These are phyloP conservation scores for Linum usitatissimum DNA, from an alignment of 345 rosid species.

Conservation along the genomic window DNA sequence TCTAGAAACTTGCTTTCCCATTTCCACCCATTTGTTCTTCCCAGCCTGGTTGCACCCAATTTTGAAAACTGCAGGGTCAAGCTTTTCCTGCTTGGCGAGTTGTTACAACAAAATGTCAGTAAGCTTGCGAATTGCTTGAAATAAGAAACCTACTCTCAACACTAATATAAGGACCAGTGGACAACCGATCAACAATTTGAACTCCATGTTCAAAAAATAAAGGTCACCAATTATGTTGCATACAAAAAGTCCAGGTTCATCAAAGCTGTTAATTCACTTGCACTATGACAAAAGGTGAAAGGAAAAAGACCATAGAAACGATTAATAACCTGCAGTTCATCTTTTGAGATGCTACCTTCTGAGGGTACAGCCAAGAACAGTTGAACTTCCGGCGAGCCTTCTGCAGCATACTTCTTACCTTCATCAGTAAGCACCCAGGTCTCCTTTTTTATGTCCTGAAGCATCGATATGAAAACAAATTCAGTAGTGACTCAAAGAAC, in stretches of 20 bases:
- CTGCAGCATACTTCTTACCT: constrained; percentile 56
- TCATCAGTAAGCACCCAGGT: constrained; percentile 73
- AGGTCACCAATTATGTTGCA: not conserved
- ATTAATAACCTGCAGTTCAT: constrained; percentile 52
- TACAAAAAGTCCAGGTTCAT: not conserved
- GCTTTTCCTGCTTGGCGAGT: constrained; percentile 45
- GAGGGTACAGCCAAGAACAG: constrained; percentile 62
- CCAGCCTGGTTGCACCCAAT: constrained; percentile 74
- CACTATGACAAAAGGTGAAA: not conserved
- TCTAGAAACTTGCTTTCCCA: constrained; percentile 79
- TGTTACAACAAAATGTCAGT: not conserved
- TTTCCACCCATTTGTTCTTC: constrained; percentile 79
- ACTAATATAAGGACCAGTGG: too few species aligned
- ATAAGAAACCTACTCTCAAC: too few species aligned
- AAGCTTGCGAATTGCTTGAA: not conserved
- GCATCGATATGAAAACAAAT: not conserved
- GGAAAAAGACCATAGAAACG: not conserved
- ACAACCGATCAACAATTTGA: not conserved
- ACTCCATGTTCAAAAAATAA: not conserved
- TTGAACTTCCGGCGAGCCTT: constrained; percentile 80
- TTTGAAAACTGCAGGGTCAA: constrained; percentile 49
- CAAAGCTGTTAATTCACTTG: not conserved
- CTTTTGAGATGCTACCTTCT: constrained; percentile 57
- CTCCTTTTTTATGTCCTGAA: constrained; percentile 64
- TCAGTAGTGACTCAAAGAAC: not conserved